Evolutionary conservation across 108 stramenopile genomes (phyloP), one percentile per base, ranked within the genome.

Genomic region (Stephanodiscus triporus): DNA sequence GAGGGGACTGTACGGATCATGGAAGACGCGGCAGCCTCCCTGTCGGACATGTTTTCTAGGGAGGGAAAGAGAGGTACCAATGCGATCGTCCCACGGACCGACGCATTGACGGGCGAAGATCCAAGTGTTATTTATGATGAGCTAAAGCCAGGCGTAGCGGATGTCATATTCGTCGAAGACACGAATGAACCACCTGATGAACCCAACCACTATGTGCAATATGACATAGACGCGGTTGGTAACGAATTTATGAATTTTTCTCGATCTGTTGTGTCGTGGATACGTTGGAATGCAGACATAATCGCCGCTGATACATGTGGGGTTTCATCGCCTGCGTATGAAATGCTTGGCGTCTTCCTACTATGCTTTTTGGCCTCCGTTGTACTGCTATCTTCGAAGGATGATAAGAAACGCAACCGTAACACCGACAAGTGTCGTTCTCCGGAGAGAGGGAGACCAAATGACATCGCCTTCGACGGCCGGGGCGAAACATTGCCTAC

Each of bases 1-100:
- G 84, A 84, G 62, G 84, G 77, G 26, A 57, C 80, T 8, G 49
- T 84, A 0, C 70, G 84, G 16, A 48, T 84, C 36, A 66, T 81
- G 10, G 76, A 81, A 22, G 80, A 81, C 10, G 77, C 80, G 20
- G 65, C 80, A n/a, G 37, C 63, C 9, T 66, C 76, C 4, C 20
- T 77, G 1, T 66, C 80, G 13, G 76, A 63, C 4, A 38, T 65
- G 19, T 83, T 83, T 75, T 77, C 69, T 7, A 55, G 17, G 51
- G 70, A 81, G 45, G 69, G 73, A 17, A 57, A 13, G 37, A 61
- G 53, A 34, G 50, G 36, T 4, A 14, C 22, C 16, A 43, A 38
- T 36, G 59, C 22, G 27, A 43, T 22, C 26, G 26, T 20, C 2
- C 36, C 60, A 42, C 40, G 34, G 2, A 19, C 47, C 19, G 45